These are phyloP conservation scores for Domatiomyces globalis DNA, from an alignment of 2,329 filamentous ascomycete species.

Conservation along the genomic window DNA sequence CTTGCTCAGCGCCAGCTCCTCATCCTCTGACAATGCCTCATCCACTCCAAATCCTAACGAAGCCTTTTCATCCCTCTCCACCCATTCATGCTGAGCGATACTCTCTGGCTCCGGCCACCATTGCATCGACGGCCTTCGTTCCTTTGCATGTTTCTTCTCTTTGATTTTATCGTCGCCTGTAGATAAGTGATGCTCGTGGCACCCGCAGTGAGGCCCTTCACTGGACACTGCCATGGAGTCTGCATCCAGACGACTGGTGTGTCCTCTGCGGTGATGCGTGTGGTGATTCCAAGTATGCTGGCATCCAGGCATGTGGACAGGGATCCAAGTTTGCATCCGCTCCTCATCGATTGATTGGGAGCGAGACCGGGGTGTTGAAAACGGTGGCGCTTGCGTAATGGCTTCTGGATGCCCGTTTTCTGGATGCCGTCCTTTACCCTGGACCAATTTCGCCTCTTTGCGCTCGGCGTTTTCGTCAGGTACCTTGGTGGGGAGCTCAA, in stretches of 20 bases:
- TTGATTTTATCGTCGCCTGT: not conserved
- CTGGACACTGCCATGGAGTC: not conserved
- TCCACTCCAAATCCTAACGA: not conserved
- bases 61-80: not conserved
- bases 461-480: too few relatives aligned
- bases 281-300: not conserved
- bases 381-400: too few relatives aligned
- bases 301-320: not conserved
- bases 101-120: not conserved
- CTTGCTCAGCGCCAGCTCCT: not conserved
- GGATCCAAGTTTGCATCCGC: not conserved
- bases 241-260: not conserved
- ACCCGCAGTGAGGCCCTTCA: not conserved
- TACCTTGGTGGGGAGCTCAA: not conserved
- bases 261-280: not conserved
- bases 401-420: not conserved
- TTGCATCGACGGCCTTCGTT: not conserved
- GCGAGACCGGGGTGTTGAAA: not conserved
- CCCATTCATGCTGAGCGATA: not conserved
- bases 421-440: too few relatives aligned
- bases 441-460: too few relatives aligned
- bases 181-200: not conserved
- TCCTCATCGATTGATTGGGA: not conserved
- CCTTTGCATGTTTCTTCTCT: too few relatives aligned
- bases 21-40: not conserved